Conservation (phyloP, 768 basidiomycete genomes). For the Auricularia cornea region DNA sequence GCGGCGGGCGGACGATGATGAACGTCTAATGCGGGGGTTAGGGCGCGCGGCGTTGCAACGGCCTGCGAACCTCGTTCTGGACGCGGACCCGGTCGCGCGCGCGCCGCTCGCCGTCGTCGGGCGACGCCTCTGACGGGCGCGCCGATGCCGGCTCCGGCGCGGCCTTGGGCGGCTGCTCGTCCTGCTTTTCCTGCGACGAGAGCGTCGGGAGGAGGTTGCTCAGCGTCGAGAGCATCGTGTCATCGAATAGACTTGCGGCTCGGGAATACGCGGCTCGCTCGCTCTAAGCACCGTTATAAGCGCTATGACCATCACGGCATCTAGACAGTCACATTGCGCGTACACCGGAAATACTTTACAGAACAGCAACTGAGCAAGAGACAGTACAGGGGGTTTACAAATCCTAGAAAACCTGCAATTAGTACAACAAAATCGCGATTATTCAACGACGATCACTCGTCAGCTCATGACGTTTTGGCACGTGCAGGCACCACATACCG, state of each 20-base stretch:
- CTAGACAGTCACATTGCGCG: too few relatives aligned
- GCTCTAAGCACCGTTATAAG: too few relatives aligned
- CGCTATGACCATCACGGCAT: too few relatives aligned
- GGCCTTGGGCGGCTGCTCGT: background rate
- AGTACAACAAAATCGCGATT: too few relatives aligned
- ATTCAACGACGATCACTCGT: too few relatives aligned
- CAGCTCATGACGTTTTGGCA: background rate
- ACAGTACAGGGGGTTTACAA: too few relatives aligned
- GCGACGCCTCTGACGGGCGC: background rate
- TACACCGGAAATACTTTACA: too few relatives aligned
- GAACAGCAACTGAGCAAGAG: too few relatives aligned
- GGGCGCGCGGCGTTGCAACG: background rate
- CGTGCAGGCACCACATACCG: slow-evolving; percentile 26
- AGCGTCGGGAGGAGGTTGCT: background rate
- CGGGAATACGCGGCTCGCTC: too few relatives aligned
- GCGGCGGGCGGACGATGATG: slow-evolving; percentile 86
- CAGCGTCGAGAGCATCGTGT: background rate
- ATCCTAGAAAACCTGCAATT: too few relatives aligned
- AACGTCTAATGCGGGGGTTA: slow-evolving; percentile 50
- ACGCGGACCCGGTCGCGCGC: background rate
- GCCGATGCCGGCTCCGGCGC: background rate
- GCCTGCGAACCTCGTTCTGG: background rate
- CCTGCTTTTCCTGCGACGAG: background rate
- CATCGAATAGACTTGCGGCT: background rate
- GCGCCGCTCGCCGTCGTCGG: background rate